A percentile compares a stretch with the other conserved stretches of the same genome.
Evolutionary conservation across 177 flowering plant species (phyloP).

Genomic region (Telopea speciosissima): DNA sequence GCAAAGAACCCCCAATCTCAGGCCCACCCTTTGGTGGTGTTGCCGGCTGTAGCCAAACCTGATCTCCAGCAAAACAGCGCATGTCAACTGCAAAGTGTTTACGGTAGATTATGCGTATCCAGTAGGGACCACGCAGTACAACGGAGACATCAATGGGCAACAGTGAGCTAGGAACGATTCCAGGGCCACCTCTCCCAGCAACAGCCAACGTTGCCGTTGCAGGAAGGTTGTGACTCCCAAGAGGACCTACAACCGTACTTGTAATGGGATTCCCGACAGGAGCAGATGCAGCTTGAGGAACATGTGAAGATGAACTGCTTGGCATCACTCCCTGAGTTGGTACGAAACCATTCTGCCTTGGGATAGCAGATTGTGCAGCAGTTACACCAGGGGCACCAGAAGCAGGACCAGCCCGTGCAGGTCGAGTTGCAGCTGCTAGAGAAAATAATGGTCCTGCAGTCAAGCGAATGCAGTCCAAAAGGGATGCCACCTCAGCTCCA

Average conservation of each 20-base stretch:
- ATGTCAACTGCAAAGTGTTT: slow-evolving; percentile 94
- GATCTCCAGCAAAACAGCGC: slow-evolving; percentile 99
- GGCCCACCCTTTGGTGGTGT: slow-evolving; percentile 96
- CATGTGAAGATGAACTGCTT: slow-evolving; percentile 36
- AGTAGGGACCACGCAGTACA: slow-evolving; percentile 94
- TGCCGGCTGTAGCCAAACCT: slow-evolving; percentile 99
- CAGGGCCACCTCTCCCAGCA: slow-evolving; percentile 89
- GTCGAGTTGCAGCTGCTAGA: slow-evolving; percentile 92
- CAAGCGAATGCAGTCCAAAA: slow-evolving; percentile 90
- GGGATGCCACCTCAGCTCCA: slow-evolving; percentile 94
- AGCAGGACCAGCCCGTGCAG: slow-evolving; percentile 90
- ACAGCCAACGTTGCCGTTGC: slow-evolving; percentile 68
- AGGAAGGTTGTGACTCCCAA: slow-evolving; percentile 57
- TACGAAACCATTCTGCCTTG: slow-evolving; percentile 50
- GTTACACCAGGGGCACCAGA: slow-evolving; percentile 53
- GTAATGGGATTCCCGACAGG: slow-evolving; percentile 37
- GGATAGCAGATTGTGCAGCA: slow-evolving; percentile 34
- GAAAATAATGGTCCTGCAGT: slow-evolving; percentile 98
- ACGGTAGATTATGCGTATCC: slow-evolving; percentile 93
- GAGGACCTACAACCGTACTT: slow-evolving; percentile 36
- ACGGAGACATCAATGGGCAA: slow-evolving; percentile 97
- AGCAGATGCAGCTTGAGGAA: slow-evolving; percentile 37
- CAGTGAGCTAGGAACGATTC: slow-evolving; percentile 95
- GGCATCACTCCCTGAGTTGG: slow-evolving; percentile 52
- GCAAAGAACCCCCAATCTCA: slow-evolving; percentile 86